phyloP scores from a whole-genome alignment of 2,329 filamentous ascomycete genomes.

The Beauveria pseudobassiana region DNA sequence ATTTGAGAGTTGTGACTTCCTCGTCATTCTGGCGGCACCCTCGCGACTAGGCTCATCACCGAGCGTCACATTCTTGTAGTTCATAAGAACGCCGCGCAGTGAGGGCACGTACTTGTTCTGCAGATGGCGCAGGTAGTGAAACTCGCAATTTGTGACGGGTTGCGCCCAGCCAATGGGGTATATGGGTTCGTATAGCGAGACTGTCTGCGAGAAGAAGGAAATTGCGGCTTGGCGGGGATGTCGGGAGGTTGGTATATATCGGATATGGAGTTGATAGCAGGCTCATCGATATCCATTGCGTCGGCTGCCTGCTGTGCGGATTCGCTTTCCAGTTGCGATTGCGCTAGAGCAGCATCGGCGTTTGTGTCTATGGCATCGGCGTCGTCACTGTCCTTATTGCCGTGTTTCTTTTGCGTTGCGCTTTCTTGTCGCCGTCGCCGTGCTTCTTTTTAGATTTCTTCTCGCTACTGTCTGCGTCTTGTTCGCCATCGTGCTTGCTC shows the following conservation, averaged over 20 bases:
- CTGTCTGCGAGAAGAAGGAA: conserved; percentile 70
- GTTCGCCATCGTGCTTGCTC: conserved; percentile 18
- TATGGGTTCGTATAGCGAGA: conserved; percentile 72
- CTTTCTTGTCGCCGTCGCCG: not conserved
- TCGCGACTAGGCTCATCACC: conserved; percentile 49
- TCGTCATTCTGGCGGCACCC: conserved; percentile 41
- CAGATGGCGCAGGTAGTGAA: conserved; percentile 67
- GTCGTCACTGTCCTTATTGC: conserved; percentile 24
- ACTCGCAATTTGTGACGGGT: conserved; percentile 62
- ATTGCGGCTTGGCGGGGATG: conserved; percentile 36
- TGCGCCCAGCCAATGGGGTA: conserved; percentile 63
- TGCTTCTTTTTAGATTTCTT: conserved; percentile 16
- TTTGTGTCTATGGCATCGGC: conserved; percentile 21
- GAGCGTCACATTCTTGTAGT: conserved; percentile 62
- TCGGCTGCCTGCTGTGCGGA: conserved; percentile 19
- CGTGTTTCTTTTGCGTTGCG: conserved; percentile 15
- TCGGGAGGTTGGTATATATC: conserved; percentile 31
- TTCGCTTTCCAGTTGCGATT: conserved; percentile 2
- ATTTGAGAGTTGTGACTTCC: conserved; percentile 38
- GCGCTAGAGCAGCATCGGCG: conserved; percentile 12
- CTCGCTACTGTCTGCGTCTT: not conserved
- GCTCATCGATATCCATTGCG: conserved; percentile 33
- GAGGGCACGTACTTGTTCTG: conserved; percentile 69
- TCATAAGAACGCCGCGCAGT: conserved; percentile 66
- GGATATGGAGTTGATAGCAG: conserved; percentile 21